Conservation (phyloP, 148 eudicot species). For the Nepenthes mirabilis region DNA sequence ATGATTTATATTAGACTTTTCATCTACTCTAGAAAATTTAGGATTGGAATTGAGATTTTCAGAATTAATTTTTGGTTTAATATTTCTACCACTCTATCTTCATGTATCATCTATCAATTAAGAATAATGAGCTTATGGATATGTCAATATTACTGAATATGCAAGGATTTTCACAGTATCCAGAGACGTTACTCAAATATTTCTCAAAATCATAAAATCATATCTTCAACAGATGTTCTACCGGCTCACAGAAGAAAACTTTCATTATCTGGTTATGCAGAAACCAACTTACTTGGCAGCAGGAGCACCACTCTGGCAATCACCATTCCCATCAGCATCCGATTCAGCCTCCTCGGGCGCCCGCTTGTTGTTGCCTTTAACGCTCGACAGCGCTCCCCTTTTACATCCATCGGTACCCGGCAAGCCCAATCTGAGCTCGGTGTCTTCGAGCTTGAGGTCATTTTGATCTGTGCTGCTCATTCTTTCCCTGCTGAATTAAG, state of each 20-base stretch:
- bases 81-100: no score
- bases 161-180: no score
- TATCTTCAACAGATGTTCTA: neutral
- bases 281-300: conserved; percentile 40
- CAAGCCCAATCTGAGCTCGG: conserved; percentile 42
- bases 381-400: conserved; percentile 3
- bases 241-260: neutral
- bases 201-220: neutral
- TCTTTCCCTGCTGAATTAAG: neutral
- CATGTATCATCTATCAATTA: no score
- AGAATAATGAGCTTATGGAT: no score
- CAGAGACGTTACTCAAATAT: no score
- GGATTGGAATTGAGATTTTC: no score
- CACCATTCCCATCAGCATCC: neutral
- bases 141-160: no score
- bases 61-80: no score
- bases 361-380: conserved; percentile 38
- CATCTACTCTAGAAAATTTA: no score
- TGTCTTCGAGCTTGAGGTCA: conserved; percentile 6
- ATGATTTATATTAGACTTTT: no score
- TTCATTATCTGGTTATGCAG: neutral
- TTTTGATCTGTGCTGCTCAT: neutral
- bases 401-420: conserved; percentile 32
- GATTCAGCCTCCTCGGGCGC: conserved; percentile 3
- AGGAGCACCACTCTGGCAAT: conserved; percentile 20